Evolutionary conservation across 208 protist species (phyloP), one percentile per base, ranked within the genome.

Genomic region (Leishmania amazonensis): DNA sequence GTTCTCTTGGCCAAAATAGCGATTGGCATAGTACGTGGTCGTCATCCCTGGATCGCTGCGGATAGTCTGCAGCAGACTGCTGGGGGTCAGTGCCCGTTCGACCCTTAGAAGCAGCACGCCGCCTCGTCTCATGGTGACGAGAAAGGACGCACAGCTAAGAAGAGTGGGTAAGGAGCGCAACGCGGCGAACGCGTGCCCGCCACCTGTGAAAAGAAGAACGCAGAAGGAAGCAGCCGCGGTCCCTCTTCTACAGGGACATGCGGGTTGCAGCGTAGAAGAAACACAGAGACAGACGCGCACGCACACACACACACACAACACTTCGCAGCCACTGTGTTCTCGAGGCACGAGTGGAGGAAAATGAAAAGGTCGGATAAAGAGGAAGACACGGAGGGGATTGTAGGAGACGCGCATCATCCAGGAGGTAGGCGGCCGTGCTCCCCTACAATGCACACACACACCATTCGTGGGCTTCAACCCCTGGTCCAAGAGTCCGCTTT

Each of bases 21-120:
- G 91, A 70, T 96, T 97, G 47, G 93, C 93, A 84, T 97, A 97
- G 87, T 97, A 97, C 2, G 72, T 60, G 15, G 90, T 76, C 3
- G 94, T 96, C 92, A 95, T 96, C 31, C 93, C 93, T 17, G 94
- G 94, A 73, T 97, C 93, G 21, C 81, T 89, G 81, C 93, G 93
- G 5, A 97, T 79, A 24, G 94, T 96, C 78, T 91, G 84, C 38
- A 97, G 88, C 17, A 97, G 81, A 15, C 75, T 77, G 17, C 79
- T 71, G 0, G 93, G 85, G 17, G 90, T 92, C 38, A 96, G 80
- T 1, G 78, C 64, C 0, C 94, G 87, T 21, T 42, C n/a, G 9
- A 73, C 74, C 21, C 62, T 75, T n/a, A 75, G 58, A 49, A 85
- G 75, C 1, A 80, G 62, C 19, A 51, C 9, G 6, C 72, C 24